Percentiles rank a stretch among this genome's conserved stretches.
Evolutionary conservation across 495 filamentous ascomycete genomes (phyloP).

Genomic region (Evernia prunastri): DNA sequence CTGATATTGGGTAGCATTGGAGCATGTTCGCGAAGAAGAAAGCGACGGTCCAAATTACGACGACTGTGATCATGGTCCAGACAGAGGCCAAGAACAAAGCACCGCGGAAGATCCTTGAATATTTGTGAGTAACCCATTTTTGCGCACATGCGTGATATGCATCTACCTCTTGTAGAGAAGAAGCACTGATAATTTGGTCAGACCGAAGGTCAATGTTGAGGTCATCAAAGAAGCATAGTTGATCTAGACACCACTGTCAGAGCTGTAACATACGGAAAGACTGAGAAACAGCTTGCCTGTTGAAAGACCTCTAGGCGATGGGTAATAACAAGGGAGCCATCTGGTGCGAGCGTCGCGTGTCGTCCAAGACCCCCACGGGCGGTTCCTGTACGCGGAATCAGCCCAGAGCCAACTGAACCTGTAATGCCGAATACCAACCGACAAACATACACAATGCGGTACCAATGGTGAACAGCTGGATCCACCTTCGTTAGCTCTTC

Average conservation of each 20-base stretch:
- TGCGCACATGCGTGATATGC: not conserved
- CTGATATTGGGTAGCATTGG: conserved; percentile 11
- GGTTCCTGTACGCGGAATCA: not conserved
- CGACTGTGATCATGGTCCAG: conserved; percentile 4
- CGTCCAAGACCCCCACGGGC: conserved; percentile 8
- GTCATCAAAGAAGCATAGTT: conserved; percentile 9
- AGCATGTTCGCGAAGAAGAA: conserved; percentile 3
- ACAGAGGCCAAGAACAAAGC: not conserved
- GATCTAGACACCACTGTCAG: not conserved
- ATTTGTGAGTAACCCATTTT: not conserved
- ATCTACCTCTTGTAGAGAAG: conserved; percentile 13
- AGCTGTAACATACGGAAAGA: not conserved
- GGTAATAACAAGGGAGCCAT: not conserved
- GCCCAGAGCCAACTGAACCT: not conserved
- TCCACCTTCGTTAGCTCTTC: not conserved
- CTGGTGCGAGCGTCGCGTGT: conserved; percentile 1
- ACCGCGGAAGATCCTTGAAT: not conserved
- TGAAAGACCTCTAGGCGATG: conserved; percentile 1
- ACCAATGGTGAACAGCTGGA: not conserved
- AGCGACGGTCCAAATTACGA: not conserved
- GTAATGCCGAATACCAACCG: not conserved
- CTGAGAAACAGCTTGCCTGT: not conserved
- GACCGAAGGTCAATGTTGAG: conserved; percentile 8
- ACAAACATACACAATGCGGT: conserved; percentile 9
- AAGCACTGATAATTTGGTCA: conserved; percentile 10